Conservation (phyloP, 495 filamentous ascomycete genomes). For the Diplogelasinospora grovesii region DNA sequence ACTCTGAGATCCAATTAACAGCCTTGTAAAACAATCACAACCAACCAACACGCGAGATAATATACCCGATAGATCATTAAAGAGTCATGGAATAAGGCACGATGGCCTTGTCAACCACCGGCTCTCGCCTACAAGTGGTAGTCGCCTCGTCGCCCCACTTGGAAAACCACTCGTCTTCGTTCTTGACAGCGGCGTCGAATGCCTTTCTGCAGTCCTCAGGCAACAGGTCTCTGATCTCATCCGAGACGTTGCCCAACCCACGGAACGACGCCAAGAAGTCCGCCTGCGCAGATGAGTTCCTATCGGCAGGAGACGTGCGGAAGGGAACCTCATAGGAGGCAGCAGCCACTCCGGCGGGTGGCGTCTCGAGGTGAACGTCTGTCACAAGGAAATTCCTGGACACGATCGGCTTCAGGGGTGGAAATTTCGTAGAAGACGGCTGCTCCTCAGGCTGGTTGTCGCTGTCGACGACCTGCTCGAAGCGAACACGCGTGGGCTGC, state of each 20-base stretch:
- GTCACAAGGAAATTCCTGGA: slow-evolving; percentile 69
- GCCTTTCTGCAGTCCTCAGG: slow-evolving; percentile 64
- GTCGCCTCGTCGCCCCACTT: slow-evolving; percentile 59
- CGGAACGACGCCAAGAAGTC: slow-evolving; percentile 52
- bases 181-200: slow-evolving; percentile 54
- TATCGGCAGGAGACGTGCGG: slow-evolving; percentile 26
- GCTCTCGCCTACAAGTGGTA: slow-evolving; percentile 37
- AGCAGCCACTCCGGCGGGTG: slow-evolving; percentile 34
- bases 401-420: slow-evolving; percentile 55
- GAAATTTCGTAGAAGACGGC: slow-evolving; percentile 44
- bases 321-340: slow-evolving; percentile 42
- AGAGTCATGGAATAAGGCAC: slow-evolving; percentile 39
- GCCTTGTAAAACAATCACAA: too few species aligned
- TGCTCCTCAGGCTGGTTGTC: slow-evolving; percentile 1
- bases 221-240: slow-evolving; percentile 63
- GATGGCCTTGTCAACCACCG: slow-evolving; percentile 50
- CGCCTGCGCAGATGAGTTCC: slow-evolving; percentile 10
- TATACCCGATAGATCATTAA: slow-evolving; percentile 5
- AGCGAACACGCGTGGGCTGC: slow-evolving; percentile 81
- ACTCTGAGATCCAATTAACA: too few species aligned
- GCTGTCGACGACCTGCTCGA: slow-evolving; percentile 54
- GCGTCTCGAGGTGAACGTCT: slow-evolving; percentile 61
- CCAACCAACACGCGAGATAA: too few species aligned
- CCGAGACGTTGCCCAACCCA: slow-evolving; percentile 56
- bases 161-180: slow-evolving; percentile 65